Percentiles rank a stretch among this genome's conserved stretches.
Conservation (phyloP, 2,329 filamentous ascomycete species). For the Trichoderma afroharzianum region DNA sequence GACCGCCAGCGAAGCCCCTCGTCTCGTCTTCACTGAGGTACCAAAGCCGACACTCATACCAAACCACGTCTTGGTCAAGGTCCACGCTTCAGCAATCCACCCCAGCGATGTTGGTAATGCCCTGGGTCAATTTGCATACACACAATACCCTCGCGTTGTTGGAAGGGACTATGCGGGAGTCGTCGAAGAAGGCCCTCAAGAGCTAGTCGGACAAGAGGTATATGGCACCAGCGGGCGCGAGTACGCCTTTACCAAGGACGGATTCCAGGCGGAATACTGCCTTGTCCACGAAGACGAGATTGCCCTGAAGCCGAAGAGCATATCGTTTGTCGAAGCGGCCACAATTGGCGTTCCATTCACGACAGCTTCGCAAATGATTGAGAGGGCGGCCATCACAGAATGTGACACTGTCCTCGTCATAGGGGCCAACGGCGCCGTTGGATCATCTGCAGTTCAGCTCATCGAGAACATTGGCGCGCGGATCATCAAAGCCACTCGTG, state of each 20-base stretch:
- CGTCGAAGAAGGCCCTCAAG: slow-evolving; percentile 12
- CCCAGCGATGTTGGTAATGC: slow-evolving; percentile 18
- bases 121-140: slow-evolving; percentile 5
- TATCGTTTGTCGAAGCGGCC: slow-evolving; percentile 14
- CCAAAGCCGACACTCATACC: slow-evolving; percentile 15
- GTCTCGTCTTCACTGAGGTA: not conserved
- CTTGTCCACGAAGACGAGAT: slow-evolving; percentile 8
- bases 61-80: slow-evolving; percentile 16
- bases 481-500: slow-evolving; percentile 6
- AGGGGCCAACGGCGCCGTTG: slow-evolving; percentile 9
- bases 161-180: slow-evolving; percentile 18
- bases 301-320: slow-evolving; percentile 14
- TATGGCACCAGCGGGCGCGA: slow-evolving; percentile 16
- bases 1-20: not conserved
- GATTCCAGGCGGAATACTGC: slow-evolving; percentile 17
- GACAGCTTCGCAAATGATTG: slow-evolving; percentile 15
- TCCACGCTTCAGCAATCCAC: slow-evolving; percentile 17
- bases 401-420: slow-evolving; percentile 10
- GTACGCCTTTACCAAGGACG: slow-evolving; percentile 17
- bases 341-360: slow-evolving; percentile 17
- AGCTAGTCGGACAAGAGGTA: slow-evolving; percentile 14
- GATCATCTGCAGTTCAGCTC: slow-evolving; percentile 8
- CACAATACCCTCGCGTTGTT: slow-evolving; percentile 10
- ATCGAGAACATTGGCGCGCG: not conserved
- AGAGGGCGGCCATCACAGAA: slow-evolving; percentile 8